Percentiles rank a stretch among this genome's conserved stretches.
Conservation (phyloP, 305 asterid species). For the Fraxinus platypoda region DNA sequence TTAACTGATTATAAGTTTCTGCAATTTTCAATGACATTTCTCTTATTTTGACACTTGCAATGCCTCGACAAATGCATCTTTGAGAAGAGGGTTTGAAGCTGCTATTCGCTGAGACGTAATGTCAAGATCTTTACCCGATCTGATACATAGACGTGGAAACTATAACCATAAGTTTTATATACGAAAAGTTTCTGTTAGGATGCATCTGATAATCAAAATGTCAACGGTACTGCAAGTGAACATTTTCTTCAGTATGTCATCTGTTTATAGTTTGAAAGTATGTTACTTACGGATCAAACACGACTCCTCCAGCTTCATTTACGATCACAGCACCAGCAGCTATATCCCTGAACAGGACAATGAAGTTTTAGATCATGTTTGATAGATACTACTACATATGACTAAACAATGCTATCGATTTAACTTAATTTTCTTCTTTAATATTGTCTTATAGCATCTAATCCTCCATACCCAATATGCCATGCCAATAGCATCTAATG, state of each 20-base stretch:
- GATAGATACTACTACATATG: background rate
- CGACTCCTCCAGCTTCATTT: conserved; percentile 87
- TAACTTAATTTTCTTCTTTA: background rate
- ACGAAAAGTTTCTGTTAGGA: background rate
- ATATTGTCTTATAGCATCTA: background rate
- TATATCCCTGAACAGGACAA: conserved; percentile 62
- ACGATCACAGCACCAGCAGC: conserved; percentile 93
- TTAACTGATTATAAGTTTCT: conserved; percentile 11
- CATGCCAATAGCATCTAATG: background rate
- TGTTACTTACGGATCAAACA: conserved; percentile 85
- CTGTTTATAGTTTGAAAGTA: background rate
- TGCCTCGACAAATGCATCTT: conserved; percentile 67
- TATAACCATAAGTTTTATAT: background rate
- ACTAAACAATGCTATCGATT: background rate
- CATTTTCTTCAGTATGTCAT: background rate
- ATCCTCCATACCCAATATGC: background rate
- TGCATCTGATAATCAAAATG: background rate
- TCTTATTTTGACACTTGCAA: conserved; percentile 53
- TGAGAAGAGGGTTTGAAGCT: conserved; percentile 70
- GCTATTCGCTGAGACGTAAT: conserved; percentile 81
- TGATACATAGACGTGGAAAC: conserved; percentile 26
- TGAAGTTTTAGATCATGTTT: background rate
- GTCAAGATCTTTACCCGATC: conserved; percentile 76
- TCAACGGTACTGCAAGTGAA: background rate
- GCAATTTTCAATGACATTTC: conserved; percentile 2